Conservation (phyloP, 2,329 filamentous ascomycete genomes). For the Aspergillus tanneri region DNA sequence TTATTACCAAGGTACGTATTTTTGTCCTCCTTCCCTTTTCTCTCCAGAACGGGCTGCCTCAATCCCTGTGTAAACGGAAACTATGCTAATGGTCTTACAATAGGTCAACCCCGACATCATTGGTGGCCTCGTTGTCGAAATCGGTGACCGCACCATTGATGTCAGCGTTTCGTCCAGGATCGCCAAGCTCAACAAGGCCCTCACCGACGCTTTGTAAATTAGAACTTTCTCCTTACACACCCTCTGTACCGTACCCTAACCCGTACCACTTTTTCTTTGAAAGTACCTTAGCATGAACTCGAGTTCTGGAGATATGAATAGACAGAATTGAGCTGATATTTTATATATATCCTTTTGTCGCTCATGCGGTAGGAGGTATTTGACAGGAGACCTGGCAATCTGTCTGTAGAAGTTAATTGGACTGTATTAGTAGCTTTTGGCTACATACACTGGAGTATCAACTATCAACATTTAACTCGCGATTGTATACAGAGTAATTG, state of each 20-base stretch:
- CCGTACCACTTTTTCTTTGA: not conserved
- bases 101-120: constrained; percentile 93
- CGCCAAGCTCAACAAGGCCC: constrained; percentile 98
- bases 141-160: constrained; percentile 97
- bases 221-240: constrained; percentile 21
- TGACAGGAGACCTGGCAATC: too few species aligned
- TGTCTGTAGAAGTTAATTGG: too few species aligned
- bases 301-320: constrained; percentile 11
- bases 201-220: constrained; percentile 92
- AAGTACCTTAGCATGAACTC: constrained; percentile 12
- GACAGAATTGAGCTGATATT: constrained; percentile 16
- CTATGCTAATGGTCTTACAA: constrained; percentile 5
- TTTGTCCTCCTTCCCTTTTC: not conserved
- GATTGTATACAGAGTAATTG: too few species aligned
- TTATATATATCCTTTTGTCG: not conserved
- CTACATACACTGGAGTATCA: too few species aligned
- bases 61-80: constrained; percentile 8
- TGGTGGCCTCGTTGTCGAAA: constrained; percentile 91
- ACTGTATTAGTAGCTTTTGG: too few species aligned
- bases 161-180: constrained; percentile 93
- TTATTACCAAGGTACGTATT: constrained; percentile 75
- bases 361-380: too few species aligned
- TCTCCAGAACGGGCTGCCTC: not conserved
- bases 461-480: too few species aligned
- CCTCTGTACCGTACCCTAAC: not conserved